Evolutionary conservation across 495 filamentous ascomycete species (phyloP).

Genomic region (Penicillium daleae): DNA sequence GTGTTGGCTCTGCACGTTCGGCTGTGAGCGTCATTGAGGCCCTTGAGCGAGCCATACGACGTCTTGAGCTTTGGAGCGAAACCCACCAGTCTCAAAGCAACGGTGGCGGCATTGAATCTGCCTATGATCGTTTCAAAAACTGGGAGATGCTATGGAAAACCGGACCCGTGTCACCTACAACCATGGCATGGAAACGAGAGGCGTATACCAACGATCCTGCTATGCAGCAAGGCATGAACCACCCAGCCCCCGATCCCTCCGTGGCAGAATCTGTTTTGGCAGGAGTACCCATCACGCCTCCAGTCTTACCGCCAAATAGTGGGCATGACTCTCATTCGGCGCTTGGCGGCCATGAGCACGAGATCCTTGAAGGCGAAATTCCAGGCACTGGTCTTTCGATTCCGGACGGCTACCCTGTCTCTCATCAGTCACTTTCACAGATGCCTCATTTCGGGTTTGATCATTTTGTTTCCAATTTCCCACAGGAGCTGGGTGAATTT

Average conservation of each 20-base stretch:
- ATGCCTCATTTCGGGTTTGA: conserved; percentile 49
- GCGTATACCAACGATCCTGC: conserved; percentile 24
- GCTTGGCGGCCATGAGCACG: conserved; percentile 15
- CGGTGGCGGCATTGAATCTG: conserved; percentile 42
- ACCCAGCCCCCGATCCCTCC: conserved; percentile 19
- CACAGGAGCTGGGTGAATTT: conserved; percentile 52
- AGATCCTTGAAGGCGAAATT: conserved; percentile 29
- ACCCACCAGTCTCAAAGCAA: conserved; percentile 38
- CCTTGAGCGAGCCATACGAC: conserved; percentile 52
- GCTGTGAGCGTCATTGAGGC: conserved; percentile 57
- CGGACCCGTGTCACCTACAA: conserved; percentile 46
- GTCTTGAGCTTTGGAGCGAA: conserved; percentile 47
- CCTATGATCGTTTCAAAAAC: conserved; percentile 55
- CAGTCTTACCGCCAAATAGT: conserved; percentile 12
- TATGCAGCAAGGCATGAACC: conserved; percentile 19
- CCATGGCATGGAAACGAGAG: conserved; percentile 28
- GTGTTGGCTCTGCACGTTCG: conserved; percentile 52
- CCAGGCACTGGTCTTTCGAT: conserved; percentile 28
- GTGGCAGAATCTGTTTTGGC: conserved; percentile 16
- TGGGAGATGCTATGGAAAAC: conserved; percentile 59
- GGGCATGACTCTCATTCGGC: conserved; percentile 20
- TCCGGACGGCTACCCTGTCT: conserved; percentile 36
- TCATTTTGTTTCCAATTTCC: conserved; percentile 52
- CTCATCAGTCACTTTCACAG: conserved; percentile 38
- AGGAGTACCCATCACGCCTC: conserved; percentile 22